A percentile compares a stretch with the other conserved stretches of the same genome.
Evolutionary conservation across 75 land plant genomes (phyloP).

Genomic region (Picea sitchensis): DNA sequence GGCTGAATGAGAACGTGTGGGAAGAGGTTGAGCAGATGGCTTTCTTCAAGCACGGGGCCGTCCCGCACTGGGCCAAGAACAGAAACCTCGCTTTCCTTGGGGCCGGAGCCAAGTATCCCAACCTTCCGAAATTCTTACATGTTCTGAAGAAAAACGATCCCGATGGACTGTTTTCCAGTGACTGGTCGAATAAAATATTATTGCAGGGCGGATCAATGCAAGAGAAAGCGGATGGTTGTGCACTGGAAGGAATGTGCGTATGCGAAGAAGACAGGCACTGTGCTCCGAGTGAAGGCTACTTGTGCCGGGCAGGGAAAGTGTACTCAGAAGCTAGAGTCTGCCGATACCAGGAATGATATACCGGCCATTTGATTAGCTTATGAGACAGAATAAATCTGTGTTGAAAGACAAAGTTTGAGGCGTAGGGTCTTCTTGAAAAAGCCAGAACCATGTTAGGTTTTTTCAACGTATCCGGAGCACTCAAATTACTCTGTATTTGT

Average conservation of each 20-base stretch:
- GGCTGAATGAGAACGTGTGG: no score
- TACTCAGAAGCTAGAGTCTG: constrained; percentile 21
- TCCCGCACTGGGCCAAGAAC: constrained; percentile 94
- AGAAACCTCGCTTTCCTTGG: constrained; percentile 59
- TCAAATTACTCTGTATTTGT: no score
- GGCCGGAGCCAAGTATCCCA: constrained; percentile 39
- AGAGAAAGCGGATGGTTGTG: constrained; percentile 46
- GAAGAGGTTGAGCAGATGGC: constrained; percentile 83
- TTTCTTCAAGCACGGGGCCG: constrained; percentile 60
- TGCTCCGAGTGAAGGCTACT: constrained; percentile 12
- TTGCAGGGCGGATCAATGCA: constrained; percentile 11
- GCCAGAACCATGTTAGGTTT: no score
- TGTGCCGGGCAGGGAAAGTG: constrained; percentile 12
- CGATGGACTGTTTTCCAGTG: constrained; percentile 55
- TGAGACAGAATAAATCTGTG: no score
- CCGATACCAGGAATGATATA: background rate
- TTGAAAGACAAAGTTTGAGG: no score
- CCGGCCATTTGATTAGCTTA: no score
- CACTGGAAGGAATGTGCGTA: constrained; percentile 70
- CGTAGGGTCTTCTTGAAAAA: no score
- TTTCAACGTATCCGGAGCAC: no score
- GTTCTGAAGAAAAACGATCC: constrained; percentile 60
- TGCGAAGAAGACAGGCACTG: constrained; percentile 11
- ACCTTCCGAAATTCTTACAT: constrained; percentile 30
- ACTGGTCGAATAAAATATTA: constrained; percentile 66